Base-by-base conservation (phyloP, 2,329 filamentous ascomycete species). In the Hypoxylon sp. region DNA sequence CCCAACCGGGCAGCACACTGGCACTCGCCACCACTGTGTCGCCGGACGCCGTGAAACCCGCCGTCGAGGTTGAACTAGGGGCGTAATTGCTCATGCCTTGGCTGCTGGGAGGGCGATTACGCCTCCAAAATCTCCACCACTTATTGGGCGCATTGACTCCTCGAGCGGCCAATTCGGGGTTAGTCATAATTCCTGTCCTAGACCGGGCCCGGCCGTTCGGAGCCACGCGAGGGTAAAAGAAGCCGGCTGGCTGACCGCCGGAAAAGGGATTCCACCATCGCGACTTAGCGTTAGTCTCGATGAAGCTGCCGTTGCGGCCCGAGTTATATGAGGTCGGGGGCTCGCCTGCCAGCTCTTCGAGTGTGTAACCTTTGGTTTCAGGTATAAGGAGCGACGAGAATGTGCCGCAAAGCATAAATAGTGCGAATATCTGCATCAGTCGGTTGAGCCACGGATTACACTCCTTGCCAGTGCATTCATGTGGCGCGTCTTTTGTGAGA, bases 371-470 rank as follows among this genome's bases (percentile, higher is more conserved):
- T 81, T 91, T 93, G 0, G 90, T 94, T 80, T 94, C 92, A 0
- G 91, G 91, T 21, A 94, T 89, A n/a, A 95, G 80, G 2, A 94
- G 81, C 1, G 90, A 89, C 2, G 88, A 88, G 50, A 93, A 79
- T 50, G 87, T 86, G 36, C 93, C 93, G 56, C 86, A 85, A 5
- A 94, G 83, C 92, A 94, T 94, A 82, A 95, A 94, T 9, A 93
- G 83, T 0, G 91, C 91, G 78, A 93, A 94, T 38, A 94, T 91
- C 77, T 93, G 85, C 82, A 95, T 89, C 38, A 94, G 86, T 62
- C 91, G 89, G 77, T 92, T 86, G 59, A 94, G 84, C 86, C 90
- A 91, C 0, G 85, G 84, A 1, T 82, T 81, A 70, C 85, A 87
- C 6, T 74, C 74, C 1, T 79, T 83, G 0, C 85, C 85, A 19